Base-by-base conservation (phyloP, 2,329 filamentous ascomycete species). In the Arthrinium puccinioides region DNA sequence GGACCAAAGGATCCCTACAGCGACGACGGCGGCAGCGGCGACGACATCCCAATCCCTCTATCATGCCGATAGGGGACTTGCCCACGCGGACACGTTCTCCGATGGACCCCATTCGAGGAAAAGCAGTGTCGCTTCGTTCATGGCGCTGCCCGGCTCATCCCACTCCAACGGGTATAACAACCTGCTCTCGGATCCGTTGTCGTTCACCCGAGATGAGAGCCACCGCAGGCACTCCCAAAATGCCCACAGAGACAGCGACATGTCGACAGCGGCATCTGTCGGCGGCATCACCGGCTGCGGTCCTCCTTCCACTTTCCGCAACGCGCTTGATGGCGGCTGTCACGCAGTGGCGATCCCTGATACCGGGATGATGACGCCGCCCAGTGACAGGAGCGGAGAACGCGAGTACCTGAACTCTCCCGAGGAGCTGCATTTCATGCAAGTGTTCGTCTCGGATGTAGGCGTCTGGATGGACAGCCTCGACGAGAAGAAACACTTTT, bases 381-480 rank as follows among this genome's bases (percentile, higher is more conserved):
- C 59, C 3, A 56, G 49, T 29, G 65, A 69, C 30, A 63, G 60
- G 38, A 9, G 50, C 36, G 29, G 59, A 49, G 66, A 69, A 42
- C 60, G 76, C 25, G 75, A 84, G 36, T 86, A 77, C 48, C 69
- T 95, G 31, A 80, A 76, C 45, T 78, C 76, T 4, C 74, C 80
- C 9, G 85, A 94, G 40, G 87, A 95, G 55, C 74, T 92, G 0
- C 65, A 82, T n/a, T 88, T 88, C 54, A 87, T 96, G 82, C 87
- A 94, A 57, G 81, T 88, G 0, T 97, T 94, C 56, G 82, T 94
- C 6, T 84, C 94, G 52, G 84, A 95, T 47, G 86, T 97, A 3
- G 88, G 84, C 1, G 62, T 87, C 4, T 96, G 90, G 87, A 94
- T 97, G 86, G 90, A 96, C 60, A 86, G 81, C 28, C 79, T 96